Evolutionary conservation across 2,329 filamentous ascomycete species (phyloP).

Genomic region (Fusarium oligoseptatum): DNA sequence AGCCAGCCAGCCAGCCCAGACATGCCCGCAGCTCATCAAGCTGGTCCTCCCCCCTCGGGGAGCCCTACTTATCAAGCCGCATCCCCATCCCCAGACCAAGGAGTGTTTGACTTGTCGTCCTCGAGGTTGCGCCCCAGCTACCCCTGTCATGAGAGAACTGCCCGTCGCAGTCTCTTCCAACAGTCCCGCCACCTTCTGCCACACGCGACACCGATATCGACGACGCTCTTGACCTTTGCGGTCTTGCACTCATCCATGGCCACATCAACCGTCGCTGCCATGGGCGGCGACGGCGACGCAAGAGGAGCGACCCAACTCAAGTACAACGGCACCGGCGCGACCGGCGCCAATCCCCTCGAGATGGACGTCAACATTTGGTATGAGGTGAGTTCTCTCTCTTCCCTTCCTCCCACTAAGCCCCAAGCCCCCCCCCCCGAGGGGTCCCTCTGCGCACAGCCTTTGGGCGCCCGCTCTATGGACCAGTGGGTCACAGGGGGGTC

Average conservation of each 20-base stretch:
- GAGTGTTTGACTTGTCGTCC: neutral
- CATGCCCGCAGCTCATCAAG: neutral
- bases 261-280: constrained; percentile 29
- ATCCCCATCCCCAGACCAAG: neutral
- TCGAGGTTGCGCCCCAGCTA: neutral
- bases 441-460: neutral
- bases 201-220: constrained; percentile 10
- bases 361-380: constrained; percentile 85
- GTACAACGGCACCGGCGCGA: constrained; percentile 74
- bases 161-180: neutral
- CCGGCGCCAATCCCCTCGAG: constrained; percentile 76
- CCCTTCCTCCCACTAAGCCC: neutral
- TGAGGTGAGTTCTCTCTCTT: constrained; percentile 63
- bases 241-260: constrained; percentile 29
- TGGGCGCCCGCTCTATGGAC: neutral
- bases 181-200: neutral
- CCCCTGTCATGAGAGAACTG: neutral
- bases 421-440: neutral
- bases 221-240: neutral
- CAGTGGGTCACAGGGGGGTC: constrained; percentile 31
- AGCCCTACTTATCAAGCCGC: constrained; percentile 5
- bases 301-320: constrained; percentile 57
- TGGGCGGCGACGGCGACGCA: constrained; percentile 57
- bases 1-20: neutral
- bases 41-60: constrained; percentile 1